Conservation (phyloP, 306 rosid genomes). For the Abrus pulchellus region DNA sequence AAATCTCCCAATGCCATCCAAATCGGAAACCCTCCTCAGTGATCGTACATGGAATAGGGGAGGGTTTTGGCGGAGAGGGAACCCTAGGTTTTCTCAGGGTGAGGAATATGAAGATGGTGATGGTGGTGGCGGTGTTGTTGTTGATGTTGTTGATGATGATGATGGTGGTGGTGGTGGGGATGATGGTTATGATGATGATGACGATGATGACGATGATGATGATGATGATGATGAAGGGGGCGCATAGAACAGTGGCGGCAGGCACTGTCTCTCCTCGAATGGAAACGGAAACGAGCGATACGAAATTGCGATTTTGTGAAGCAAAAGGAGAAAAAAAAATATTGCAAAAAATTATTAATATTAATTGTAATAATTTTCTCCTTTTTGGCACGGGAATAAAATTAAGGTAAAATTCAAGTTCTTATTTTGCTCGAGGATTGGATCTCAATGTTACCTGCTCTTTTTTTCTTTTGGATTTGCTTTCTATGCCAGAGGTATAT, state of each 20-base stretch:
- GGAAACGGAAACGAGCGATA: slow-evolving; percentile 42
- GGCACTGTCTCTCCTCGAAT: slow-evolving; percentile 45
- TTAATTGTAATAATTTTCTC: background rate
- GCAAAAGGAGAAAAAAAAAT: slow-evolving; percentile 13
- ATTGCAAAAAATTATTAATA: background rate
- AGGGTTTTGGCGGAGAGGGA: slow-evolving; percentile 39
- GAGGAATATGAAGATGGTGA: background rate
- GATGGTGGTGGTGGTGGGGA: background rate
- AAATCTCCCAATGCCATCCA: slow-evolving; percentile 99
- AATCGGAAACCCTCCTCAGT: slow-evolving; percentile 56
- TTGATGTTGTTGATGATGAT: background rate
- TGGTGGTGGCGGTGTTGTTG: background rate
- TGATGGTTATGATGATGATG: background rate
- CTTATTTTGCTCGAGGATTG: background rate
- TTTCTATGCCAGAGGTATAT: too few relatives aligned
- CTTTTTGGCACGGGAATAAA: background rate
- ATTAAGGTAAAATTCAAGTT: background rate
- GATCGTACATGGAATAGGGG: slow-evolving; percentile 54
- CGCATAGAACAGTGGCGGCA: slow-evolving; percentile 53
- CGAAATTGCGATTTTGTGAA: slow-evolving; percentile 48
- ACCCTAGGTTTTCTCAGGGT: slow-evolving; percentile 47
- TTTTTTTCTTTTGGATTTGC: too few relatives aligned
- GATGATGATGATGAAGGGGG: slow-evolving; percentile 29
- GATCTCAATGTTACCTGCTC: background rate
- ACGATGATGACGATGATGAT: background rate